Percentiles rank a stretch among this genome's conserved stretches.
Conservation (phyloP, 768 basidiomycete species). For the Lactarius pseudohatsudake region DNA sequence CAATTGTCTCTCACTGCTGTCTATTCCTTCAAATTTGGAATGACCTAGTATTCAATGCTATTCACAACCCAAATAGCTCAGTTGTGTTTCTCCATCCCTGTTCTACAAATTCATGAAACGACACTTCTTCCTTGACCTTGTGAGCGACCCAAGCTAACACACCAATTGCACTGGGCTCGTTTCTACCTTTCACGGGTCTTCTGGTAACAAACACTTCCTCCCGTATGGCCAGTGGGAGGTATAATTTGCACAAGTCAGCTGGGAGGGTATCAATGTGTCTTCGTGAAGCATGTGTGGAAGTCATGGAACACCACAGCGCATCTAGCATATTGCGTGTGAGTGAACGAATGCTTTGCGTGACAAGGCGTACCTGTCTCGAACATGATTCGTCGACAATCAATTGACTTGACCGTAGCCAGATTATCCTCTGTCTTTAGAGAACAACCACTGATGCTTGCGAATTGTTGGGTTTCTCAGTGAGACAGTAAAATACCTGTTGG, state of each 20-base stretch:
- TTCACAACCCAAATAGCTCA: constrained; percentile 50
- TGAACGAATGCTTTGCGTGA: neutral
- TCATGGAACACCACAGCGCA: constrained; percentile 73
- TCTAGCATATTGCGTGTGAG: constrained; percentile 40
- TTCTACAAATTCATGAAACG: constrained; percentile 56
- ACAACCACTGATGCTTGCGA: constrained; percentile 66
- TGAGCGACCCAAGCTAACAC: constrained; percentile 73
- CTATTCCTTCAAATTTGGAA: too few species aligned
- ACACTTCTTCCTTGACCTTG: constrained; percentile 44
- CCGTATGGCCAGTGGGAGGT: constrained; percentile 51
- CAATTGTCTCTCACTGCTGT: too few species aligned
- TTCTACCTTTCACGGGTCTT: constrained; percentile 71
- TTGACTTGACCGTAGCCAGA: constrained; percentile 50
- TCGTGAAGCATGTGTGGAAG: constrained; percentile 62
- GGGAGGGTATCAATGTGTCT: constrained; percentile 50
- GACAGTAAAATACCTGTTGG: neutral
- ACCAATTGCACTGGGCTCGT: constrained; percentile 66
- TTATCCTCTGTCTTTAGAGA: constrained; percentile 72
- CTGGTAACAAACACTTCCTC: constrained; percentile 59
- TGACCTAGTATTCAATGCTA: neutral
- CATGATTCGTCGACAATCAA: constrained; percentile 61
- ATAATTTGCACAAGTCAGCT: constrained; percentile 44
- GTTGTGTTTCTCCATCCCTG: constrained; percentile 64
- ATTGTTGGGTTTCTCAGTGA: constrained; percentile 6
- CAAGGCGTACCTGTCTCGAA: constrained; percentile 65